Evolutionary conservation across 176 grass and related monocot species (phyloP), one percentile per base, ranked within the genome.

Genomic region (Dendrocalamus sinicus): DNA sequence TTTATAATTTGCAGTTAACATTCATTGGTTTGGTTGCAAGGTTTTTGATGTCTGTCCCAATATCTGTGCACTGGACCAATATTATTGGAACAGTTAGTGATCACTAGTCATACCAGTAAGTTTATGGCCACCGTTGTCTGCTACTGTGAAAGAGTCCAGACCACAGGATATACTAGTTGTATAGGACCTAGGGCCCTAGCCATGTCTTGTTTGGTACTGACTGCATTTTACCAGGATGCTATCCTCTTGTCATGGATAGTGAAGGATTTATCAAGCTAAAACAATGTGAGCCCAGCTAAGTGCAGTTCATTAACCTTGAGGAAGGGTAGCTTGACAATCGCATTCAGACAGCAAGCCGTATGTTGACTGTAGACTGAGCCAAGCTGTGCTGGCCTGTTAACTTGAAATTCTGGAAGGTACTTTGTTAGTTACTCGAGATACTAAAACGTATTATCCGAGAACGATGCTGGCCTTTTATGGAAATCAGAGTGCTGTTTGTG

Each of bases 211-310:
- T 72, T 67, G 1, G 37, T 12, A 35, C 16, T 57, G 15, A 28
- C 80, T 73, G 32, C 13, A 8, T 54, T 63, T 76, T 80, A 43
- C 67, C 59, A 32, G 58, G 35, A 66, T 81, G 77, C 17, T 44
- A 41, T 43, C 62, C 12, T 63, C 40, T 54, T 22, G 11, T 46
- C 8, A 54, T 5, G 66, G 70, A 2, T 16, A 30, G 43, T 54
- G 70, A 73, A 81, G n/a, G n/a, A 45, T 74, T 55, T 46, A 23
- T 47, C 15, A 59, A 69, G 3, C 48, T 35, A 7, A 60, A 75
- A 76, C 39, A 69, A 45, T 15, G 14, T 12, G 40, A 39, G 51
- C 30, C 19, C 77, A 82, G 48, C 39, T 76, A 1, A 46, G 8
- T 47, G 23, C 17, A 76, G 70, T 67, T 75, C 43, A 73, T 47